Base-by-base conservation (phyloP, 1,284 basidiomycete species). In the Microbotryum saponariae region DNA sequence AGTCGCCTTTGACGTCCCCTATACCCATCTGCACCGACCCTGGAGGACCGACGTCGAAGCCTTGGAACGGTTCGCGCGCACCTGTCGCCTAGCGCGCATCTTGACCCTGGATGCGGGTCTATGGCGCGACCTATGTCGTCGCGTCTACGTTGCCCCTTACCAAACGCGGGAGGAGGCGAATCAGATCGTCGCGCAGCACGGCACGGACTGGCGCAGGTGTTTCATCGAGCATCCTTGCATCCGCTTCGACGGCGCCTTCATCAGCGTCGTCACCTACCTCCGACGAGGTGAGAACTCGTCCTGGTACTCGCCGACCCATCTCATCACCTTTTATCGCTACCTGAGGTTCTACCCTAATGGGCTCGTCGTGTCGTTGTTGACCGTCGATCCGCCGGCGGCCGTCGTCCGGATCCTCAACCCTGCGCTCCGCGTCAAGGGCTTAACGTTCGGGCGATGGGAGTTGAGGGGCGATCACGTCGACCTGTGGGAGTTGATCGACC, bases 151-250 rank as follows among this genome's bases (percentile, higher is more conserved):
- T 5, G 57, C 67, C 14, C 67, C 70, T 5, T 62, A 66, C 37
- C 69, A 69, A 59, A 67, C 71, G 47, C 59, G 54, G 3, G 59
- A 62, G 29, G 23, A 49, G 3, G 61, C 64, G 1, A 7, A 7
- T 7, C 55, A 60, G 29, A 56, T 63, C 31, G 56, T 55, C 20
- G 51, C 49, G n/a, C 31, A 55, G 51, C 68, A 73, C 29, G 66
- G 60, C 0, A 55, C 29, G 21, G 71, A 73, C 49, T 71, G 65
- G 63, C 63, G 71, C 14, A 55, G 70, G 1, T 67, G 69, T 62
- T 71, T 63, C 58, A 69, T 73, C 42, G 70, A 73, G 58, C 71
- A 73, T n/a, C 69, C 69, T 14, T 67, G 70, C 0, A 57, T 71
- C 4, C 63, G 71, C 14, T 62, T 67, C 42, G 71, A 73, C 49